These are phyloP conservation scores for Rhizopogon vesiculosus DNA, from an alignment of 768 basidiomycete species.

Conservation along the genomic window DNA sequence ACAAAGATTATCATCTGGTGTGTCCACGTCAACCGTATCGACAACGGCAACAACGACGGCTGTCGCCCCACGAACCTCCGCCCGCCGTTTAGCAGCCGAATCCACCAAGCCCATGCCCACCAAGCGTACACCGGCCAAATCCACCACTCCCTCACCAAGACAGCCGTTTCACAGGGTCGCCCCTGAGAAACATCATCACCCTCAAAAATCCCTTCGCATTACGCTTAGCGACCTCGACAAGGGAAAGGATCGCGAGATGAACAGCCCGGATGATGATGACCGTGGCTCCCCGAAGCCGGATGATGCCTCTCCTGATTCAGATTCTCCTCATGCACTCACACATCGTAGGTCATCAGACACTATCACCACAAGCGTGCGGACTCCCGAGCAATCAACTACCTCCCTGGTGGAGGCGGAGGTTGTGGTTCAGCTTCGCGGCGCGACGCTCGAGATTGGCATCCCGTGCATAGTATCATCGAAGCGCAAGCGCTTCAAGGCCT, in stretches of 20 bases:
- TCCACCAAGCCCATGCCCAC: slow-evolving; percentile 16
- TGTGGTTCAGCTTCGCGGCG: slow-evolving; percentile 43
- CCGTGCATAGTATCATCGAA: slow-evolving; percentile 87
- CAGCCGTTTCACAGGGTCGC: slow-evolving; percentile 8
- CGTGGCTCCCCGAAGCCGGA: background rate
- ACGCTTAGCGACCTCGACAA: slow-evolving; percentile 1
- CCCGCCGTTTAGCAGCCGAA: slow-evolving; percentile 19
- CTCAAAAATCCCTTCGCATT: background rate
- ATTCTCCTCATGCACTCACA: slow-evolving; percentile 12
- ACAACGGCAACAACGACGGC: background rate
- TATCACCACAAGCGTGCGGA: slow-evolving; percentile 17
- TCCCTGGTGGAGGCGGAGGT: slow-evolving; percentile 14
- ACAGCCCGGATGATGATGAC: background rate
- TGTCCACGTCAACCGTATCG: slow-evolving; percentile 14
- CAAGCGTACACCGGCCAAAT: background rate
- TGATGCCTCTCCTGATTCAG: background rate
- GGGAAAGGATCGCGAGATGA: slow-evolving; percentile 1
- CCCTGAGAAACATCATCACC: slow-evolving; percentile 2
- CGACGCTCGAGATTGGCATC: slow-evolving; percentile 80
- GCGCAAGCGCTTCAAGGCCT: slow-evolving; percentile 79
- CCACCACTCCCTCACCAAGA: background rate
- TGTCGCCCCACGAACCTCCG: slow-evolving; percentile 15
- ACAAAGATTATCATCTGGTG: slow-evolving; percentile 22
- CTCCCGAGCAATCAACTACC: slow-evolving; percentile 19
- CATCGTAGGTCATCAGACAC: slow-evolving; percentile 23